Percentiles rank a stretch among this genome's conserved stretches.
phyloP scores from a whole-genome alignment of 345 rosid species.

The Hibiscus tridactylites region DNA sequence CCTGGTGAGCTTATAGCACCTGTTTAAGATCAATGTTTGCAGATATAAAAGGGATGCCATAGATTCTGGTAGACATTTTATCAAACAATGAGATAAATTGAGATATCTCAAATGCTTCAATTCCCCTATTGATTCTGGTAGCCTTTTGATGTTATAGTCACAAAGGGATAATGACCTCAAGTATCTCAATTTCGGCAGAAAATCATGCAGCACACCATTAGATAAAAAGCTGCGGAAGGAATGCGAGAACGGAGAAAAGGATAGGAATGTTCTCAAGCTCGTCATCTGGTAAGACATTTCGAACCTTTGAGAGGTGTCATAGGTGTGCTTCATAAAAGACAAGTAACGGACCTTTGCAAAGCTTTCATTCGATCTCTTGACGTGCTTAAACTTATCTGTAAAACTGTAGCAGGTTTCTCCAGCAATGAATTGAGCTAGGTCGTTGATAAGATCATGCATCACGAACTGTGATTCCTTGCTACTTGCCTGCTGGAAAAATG shows the following conservation, averaged over 20 bases:
- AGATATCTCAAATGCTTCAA: slow-evolving; percentile 21
- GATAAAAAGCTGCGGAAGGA: slow-evolving; percentile 5
- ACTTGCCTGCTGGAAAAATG: slow-evolving; percentile 10
- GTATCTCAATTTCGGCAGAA: slow-evolving; percentile 5
- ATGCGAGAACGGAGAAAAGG: background rate
- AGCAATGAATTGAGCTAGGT: slow-evolving; percentile 13
- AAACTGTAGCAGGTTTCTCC: background rate
- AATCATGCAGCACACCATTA: background rate
- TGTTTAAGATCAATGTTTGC: slow-evolving; percentile 10
- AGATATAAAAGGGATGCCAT: slow-evolving; percentile 3
- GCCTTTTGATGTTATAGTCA: background rate
- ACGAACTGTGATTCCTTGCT: background rate
- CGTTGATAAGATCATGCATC: slow-evolving; percentile 23
- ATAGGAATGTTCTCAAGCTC: slow-evolving; percentile 9
- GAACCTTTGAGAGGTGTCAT: background rate
- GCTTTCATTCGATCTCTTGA: background rate
- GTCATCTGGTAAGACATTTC: background rate
- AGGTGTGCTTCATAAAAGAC: slow-evolving; percentile 1
- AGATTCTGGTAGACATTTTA: slow-evolving; percentile 18
- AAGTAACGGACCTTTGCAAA: slow-evolving; percentile 7
- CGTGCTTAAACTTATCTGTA: background rate
- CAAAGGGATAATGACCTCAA: slow-evolving; percentile 12
- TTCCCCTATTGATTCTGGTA: slow-evolving; percentile 15
- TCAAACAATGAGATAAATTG: slow-evolving; percentile 5
- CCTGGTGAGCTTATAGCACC: background rate